Conservation (phyloP, 208 protist genomes). For the Trypanosoma caninum region DNA sequence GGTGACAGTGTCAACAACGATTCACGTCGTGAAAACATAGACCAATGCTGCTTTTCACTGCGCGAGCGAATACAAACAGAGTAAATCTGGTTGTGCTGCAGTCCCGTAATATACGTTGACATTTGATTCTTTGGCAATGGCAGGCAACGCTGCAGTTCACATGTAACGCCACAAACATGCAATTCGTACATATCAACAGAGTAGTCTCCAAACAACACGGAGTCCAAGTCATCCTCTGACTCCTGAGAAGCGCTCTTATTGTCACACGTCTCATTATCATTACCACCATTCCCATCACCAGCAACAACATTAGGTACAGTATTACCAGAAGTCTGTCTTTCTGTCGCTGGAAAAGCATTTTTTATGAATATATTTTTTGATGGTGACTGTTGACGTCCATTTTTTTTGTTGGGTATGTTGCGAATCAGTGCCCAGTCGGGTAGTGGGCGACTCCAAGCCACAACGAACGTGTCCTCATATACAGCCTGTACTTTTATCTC, state of each 20-base stretch:
- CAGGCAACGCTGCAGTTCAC: conserved; percentile 38
- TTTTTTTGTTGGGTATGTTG: background rate
- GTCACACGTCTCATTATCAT: background rate
- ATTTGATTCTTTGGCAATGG: conserved; percentile 53
- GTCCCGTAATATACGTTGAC: conserved; percentile 44
- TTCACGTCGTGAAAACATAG: conserved; percentile 67
- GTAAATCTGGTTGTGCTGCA: conserved; percentile 83
- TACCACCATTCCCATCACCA: background rate
- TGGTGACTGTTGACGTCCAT: background rate
- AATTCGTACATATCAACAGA: conserved; percentile 77
- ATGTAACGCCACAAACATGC: conserved; percentile 63
- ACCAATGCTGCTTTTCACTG: conserved; percentile 82
- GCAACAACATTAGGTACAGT: background rate
- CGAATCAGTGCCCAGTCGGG: conserved; percentile 31
- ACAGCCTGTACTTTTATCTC: conserved; percentile 66
- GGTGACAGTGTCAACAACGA: conserved; percentile 77
- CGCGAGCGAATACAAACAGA: conserved; percentile 72
- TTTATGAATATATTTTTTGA: no score
- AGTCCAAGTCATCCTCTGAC: conserved; percentile 8
- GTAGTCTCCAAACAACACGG: conserved; percentile 72
- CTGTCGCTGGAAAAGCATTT: no score
- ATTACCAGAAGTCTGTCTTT: no score
- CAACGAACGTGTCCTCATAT: conserved; percentile 60
- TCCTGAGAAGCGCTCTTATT: background rate
- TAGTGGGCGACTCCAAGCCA: conserved; percentile 75